A percentile compares a stretch with the other conserved stretches of the same genome.
Conservation (phyloP, 2,329 filamentous ascomycete genomes). For the Paecilomyces dactylethromorphus region DNA sequence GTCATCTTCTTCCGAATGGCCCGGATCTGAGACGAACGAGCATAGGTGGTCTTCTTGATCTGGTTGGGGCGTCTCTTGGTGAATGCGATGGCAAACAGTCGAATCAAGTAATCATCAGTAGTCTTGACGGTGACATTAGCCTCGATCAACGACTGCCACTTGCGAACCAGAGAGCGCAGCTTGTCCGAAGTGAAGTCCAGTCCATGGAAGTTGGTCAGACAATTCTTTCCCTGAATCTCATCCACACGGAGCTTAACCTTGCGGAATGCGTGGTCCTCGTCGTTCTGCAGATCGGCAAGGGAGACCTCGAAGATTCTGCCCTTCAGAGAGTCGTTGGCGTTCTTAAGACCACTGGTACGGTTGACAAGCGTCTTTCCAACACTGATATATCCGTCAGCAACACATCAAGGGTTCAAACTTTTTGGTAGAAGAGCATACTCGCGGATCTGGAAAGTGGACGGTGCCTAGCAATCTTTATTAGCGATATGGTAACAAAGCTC, state of each 20-base stretch:
- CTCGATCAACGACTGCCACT: conserved; percentile 99
- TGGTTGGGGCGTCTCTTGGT: conserved; percentile 99
- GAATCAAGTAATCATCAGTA: conserved; percentile 98
- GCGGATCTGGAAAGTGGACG: conserved; percentile 89
- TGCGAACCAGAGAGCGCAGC: conserved; percentile 96
- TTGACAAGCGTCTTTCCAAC: conserved; percentile 99
- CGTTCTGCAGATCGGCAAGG: conserved; percentile 97
- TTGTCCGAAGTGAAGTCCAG: conserved; percentile 99
- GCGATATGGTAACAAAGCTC: conserved; percentile 1
- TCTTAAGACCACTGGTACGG: conserved; percentile 99
- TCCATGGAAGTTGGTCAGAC: conserved; percentile 99
- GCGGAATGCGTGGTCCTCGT: conserved; percentile 99
- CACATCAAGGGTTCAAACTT: conserved; percentile 9
- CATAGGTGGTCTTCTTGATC: conserved; percentile 99
- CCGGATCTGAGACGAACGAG: conserved; percentile 92
- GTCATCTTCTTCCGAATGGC: conserved; percentile 99
- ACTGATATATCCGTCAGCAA: conserved; percentile 46
- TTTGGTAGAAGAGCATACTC: conserved; percentile 62
- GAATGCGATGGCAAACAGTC: conserved; percentile 98
- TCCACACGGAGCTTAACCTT: conserved; percentile 99
- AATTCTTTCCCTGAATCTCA: conserved; percentile 99
- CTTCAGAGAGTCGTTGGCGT: conserved; percentile 98
- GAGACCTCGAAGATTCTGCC: conserved; percentile 98
- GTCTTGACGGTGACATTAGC: conserved; percentile 99
- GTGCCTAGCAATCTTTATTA: conserved; percentile 55